Evolutionary conservation across 148 eudicot genomes (phyloP), one percentile per base, ranked within the genome.

Genomic region (Simmondsia chinensis): DNA sequence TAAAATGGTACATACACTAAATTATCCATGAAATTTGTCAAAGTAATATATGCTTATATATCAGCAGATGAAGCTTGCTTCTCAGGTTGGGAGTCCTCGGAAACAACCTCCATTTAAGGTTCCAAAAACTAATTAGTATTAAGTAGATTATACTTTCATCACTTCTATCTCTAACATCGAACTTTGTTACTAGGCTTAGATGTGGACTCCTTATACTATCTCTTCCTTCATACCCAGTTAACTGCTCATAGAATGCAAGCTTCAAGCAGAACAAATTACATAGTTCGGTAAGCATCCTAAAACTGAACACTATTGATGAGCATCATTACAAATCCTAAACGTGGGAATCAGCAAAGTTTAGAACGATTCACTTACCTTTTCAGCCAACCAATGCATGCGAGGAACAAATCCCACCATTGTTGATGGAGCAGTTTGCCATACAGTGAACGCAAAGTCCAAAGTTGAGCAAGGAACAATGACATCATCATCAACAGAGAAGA

Each of bases 351-450:
- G 11, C 2, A 40, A 4, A n/a, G n/a, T n/a, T n/a, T n/a, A n/a
- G 33, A 33, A 6, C 20, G 9, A 42, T 5, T 48, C 18, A 57
- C 57, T 19, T 46, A 80, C 89, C 89, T 77, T 64, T 40, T 56
- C 66, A 25, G 60, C 63, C 42, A 73, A 44, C 87, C 77, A 67
- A 58, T 78, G 83, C 77, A 79, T 73, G 32, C 83, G 82, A 43
- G 94, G 87, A 32, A 79, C 80, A 53, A 79, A 83, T 20, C 94
- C 94, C 37, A 83, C 87, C 87, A 83, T 83, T 32, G 83, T 60
- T 20, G 51, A 58, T 46, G 94, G 83, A 49, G 87, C 80, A 70
- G 73, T 78, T 60, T 72, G 83, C 94, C 94, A 83, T 16, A 75
- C 74, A n/a, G 69, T 53, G 39, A 75, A 79, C 25, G 87, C 94